phyloP scores from a whole-genome alignment of 2,329 filamentous ascomycete genomes.

The Trichoderma simmonsii region DNA sequence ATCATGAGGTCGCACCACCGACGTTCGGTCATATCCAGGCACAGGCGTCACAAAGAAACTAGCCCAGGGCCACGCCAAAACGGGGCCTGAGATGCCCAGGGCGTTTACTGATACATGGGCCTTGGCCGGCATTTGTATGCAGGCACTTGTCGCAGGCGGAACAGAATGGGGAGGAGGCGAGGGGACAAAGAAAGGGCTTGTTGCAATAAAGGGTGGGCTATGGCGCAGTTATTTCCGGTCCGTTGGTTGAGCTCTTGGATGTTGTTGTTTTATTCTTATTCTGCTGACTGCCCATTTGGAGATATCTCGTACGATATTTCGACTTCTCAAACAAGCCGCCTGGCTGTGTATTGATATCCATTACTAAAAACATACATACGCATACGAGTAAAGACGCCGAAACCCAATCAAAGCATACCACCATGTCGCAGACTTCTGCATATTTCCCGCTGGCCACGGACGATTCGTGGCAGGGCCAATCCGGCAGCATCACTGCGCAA shows the following conservation, averaged over 20 bases:
- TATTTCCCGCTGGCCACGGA: slow-evolving; percentile 35
- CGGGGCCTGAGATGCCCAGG: slow-evolving; percentile 9
- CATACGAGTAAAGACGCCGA: neutral
- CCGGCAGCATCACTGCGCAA: slow-evolving; percentile 33
- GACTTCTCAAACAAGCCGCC: neutral
- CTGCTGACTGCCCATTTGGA: neutral
- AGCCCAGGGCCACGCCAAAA: neutral
- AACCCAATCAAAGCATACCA: slow-evolving; percentile 12
- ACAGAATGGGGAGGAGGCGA: neutral
- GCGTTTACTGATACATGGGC: slow-evolving; percentile 17
- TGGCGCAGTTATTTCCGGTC: slow-evolving; percentile 2
- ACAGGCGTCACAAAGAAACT: slow-evolving; percentile 4
- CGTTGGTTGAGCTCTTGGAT: neutral
- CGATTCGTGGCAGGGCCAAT: slow-evolving; percentile 31
- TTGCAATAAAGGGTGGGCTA: slow-evolving; percentile 2
- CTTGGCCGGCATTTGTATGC: slow-evolving; percentile 6
- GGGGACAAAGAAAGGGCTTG: neutral
- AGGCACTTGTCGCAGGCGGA: slow-evolving; percentile 5
- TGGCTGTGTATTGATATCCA: neutral
- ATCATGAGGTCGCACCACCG: slow-evolving; percentile 1
- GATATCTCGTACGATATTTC: slow-evolving; percentile 12
- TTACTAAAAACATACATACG: neutral
- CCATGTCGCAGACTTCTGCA: slow-evolving; percentile 40
- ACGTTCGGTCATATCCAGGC: slow-evolving; percentile 1
- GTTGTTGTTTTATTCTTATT: slow-evolving; percentile 7